Base-by-base conservation (phyloP, 2,329 filamentous ascomycete species). In the Neofusicoccum kwambonambiense region DNA sequence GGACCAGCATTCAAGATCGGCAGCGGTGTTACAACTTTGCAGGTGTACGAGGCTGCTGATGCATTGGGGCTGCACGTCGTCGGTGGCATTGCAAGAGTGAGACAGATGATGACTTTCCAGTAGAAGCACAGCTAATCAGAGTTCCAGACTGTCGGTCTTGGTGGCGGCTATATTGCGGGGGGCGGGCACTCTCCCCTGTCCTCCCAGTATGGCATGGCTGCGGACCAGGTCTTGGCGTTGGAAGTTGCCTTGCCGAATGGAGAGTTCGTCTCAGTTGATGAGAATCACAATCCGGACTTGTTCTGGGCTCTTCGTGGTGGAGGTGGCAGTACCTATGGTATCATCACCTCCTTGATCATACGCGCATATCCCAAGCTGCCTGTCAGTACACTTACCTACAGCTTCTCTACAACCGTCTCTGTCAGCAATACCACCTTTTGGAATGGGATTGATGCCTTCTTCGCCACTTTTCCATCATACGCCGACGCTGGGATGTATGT, bases 1-100 rank as follows among this genome's bases (percentile, higher is more conserved):
- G 66, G 73, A 34, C 70, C 71, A 74, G 74, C 64, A 68, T 69
- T 37, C 61, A 67, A 8, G 64, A 71, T 76, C 15, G 73, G 72
- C 37, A 69, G 73, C 2, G 74, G 74, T 7, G 70, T 75, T 8
- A 73, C 76, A 47, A 73, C 72, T 9, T 67, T 73, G 39, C 74
- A 76, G 52, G 63, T 70, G 11, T 66, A 69, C 17, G 66, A 69
- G 49, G 74, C 67, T 17, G 71, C 70, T 34, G 57, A 70, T 27
- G 66, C 65, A 80, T 34, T 82, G 81, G 0, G 76, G 83, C 51
- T 79, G 78, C 0, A 78, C 86, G 1, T 80, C 87, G 3, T 54
- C 11, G 50, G 15, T 1, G 50, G 50, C 3, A 50, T 50, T 15
- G 47, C 47, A 9, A 50, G 47, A 34, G 47, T 50, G 12, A 50